Conservation (phyloP, 352 stramenopile genomes). For the Phytophthora megakarya region DNA sequence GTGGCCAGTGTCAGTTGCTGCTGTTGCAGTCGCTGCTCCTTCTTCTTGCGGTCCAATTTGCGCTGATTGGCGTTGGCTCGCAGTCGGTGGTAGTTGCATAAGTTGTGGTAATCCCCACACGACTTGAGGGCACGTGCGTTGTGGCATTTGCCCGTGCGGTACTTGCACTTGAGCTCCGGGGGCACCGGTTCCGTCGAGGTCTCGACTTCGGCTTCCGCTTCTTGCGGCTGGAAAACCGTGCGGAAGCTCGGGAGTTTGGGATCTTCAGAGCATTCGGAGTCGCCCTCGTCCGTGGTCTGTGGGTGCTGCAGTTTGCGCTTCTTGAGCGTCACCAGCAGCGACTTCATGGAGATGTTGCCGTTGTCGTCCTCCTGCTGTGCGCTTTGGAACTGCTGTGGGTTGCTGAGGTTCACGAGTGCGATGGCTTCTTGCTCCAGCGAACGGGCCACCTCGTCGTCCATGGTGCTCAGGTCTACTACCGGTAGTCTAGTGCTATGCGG, state of each 20-base stretch:
- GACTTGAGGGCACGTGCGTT: conserved; percentile 77
- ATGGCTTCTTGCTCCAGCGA: conserved; percentile 71
- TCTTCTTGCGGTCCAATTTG: conserved; percentile 87
- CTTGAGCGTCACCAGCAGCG: conserved; percentile 69
- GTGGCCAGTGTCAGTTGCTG: conserved; percentile 42
- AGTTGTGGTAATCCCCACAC: conserved; percentile 79
- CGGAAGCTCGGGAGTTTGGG: conserved; percentile 67
- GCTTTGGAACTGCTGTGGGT: conserved; percentile 27
- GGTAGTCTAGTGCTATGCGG: background rate
- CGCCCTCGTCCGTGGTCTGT: conserved; percentile 2
- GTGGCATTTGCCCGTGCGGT: conserved; percentile 82
- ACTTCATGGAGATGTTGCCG: conserved; percentile 71
- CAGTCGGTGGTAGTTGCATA: conserved; percentile 85
- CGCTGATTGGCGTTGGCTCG: conserved; percentile 82
- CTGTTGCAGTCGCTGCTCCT: conserved; percentile 56
- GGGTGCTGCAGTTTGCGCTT: conserved; percentile 51
- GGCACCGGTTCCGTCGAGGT: conserved; percentile 23
- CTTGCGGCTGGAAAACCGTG: conserved; percentile 55
- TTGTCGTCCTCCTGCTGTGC: conserved; percentile 17
- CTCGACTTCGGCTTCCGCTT: conserved; percentile 3
- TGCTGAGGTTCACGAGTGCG: conserved; percentile 70
- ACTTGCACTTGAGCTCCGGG: conserved; percentile 74
- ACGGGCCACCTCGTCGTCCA: conserved; percentile 57
- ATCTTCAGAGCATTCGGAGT: conserved; percentile 16
- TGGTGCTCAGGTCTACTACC: too few relatives aligned